phyloP scores from a whole-genome alignment of 2,329 filamentous ascomycete genomes.

The Arthroderma sp. region DNA sequence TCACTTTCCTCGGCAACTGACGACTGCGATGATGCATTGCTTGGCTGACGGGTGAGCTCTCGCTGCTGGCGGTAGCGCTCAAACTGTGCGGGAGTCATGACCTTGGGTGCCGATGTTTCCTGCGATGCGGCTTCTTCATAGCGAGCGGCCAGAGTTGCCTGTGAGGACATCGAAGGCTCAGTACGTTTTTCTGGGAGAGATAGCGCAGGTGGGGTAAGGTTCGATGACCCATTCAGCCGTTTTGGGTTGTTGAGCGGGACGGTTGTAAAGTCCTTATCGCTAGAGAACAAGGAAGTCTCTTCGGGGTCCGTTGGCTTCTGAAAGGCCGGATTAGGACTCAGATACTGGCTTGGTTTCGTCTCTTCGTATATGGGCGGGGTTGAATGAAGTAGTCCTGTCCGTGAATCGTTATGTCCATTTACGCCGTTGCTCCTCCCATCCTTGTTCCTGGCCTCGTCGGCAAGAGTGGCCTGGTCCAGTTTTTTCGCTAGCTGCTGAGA shows the following conservation, averaged over 20 bases:
- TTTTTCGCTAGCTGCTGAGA: neutral
- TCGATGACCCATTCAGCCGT: neutral
- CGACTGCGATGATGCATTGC: constrained; percentile 34
- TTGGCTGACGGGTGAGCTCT: constrained; percentile 54
- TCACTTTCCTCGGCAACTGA: constrained; percentile 48
- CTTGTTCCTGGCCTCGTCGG: neutral
- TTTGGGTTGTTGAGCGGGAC: constrained; percentile 6
- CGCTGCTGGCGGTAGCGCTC: constrained; percentile 58
- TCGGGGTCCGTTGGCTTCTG: constrained; percentile 7
- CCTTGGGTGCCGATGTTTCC: constrained; percentile 46
- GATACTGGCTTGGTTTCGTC: too few relatives aligned
- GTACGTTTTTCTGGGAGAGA: neutral
- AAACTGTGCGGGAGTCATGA: constrained; percentile 83
- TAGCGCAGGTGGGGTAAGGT: neutral
- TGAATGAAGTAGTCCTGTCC: too few relatives aligned
- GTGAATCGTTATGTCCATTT: too few relatives aligned
- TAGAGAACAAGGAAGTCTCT: constrained; percentile 7
- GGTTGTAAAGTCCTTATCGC: constrained; percentile 8
- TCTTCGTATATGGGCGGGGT: too few relatives aligned
- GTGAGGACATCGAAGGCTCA: constrained; percentile 24
- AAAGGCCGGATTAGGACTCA: constrained; percentile 10
- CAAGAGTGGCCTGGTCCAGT: neutral
- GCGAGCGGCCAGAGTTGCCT: constrained; percentile 33
- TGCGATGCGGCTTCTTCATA: constrained; percentile 28
- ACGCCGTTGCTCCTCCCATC: neutral